Evolutionary conservation across 768 basidiomycete species (phyloP), one percentile per base, ranked within the genome.

Genomic region (Termitomyces sp.): DNA sequence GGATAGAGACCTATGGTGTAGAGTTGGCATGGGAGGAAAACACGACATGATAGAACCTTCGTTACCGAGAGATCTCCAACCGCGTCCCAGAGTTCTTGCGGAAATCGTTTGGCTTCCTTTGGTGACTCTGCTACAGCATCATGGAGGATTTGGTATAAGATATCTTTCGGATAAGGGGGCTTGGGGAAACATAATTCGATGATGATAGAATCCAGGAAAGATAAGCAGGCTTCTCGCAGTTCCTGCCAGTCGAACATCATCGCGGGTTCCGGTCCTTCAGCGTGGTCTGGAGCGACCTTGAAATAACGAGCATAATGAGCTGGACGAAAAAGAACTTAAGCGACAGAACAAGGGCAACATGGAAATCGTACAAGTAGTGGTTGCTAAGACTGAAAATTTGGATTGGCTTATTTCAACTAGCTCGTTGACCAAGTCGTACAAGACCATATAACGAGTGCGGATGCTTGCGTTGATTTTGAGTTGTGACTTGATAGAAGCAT

Each of bases 171-270:
- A 68, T 88, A 89, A 0, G 76, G 73, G 3, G 84, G 84, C 44
- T 75, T 72, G 5, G 91, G 91, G 58, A 93, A 85, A 62, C 86
- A 89, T 6, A 94, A 70, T 64, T 94, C 91, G 55, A 93, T 81
- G 57, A 94, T 80, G 54, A 92, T 88, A 0, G 89, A 90, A 67
- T 92, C 91, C 46, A 92, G 68, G 70, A 91, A 91, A 3, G 91
- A 93, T 61, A 79, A 77, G 60, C 87, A 83, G 20, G 85, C 85
- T 29, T 76, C 75, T 60, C 82, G 81, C 56, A 89, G 68, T 48
- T 77, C 77, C 7, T 58, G 70, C 81, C 81, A 85, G 60, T 89
- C 85, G 65, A 94, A 92, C 11, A 79, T 71, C 41, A 84, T 74
- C 57, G 83, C 82, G 12, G 75, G 68, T 32, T 82, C 78, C 15